Evolutionary conservation across 2,329 filamentous ascomycete genomes (phyloP).

Genomic region (Fusarium neocosmosporiellum): DNA sequence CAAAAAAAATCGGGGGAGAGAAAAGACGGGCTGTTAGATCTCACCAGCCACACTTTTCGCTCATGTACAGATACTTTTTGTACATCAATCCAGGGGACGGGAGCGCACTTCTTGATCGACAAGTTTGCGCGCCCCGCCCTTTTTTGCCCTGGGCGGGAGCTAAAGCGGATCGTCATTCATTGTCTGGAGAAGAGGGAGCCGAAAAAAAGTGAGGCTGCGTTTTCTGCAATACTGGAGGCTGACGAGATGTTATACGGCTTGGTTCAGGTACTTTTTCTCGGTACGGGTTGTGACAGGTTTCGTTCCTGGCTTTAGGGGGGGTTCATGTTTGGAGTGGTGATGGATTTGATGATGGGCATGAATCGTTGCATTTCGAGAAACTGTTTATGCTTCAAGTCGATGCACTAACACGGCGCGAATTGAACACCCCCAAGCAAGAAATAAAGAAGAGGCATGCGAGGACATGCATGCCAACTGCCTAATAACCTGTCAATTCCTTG

Average conservation of each 20-base stretch:
- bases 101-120: conserved; percentile 4
- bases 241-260: background rate
- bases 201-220: background rate
- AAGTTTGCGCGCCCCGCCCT: conserved; percentile 1
- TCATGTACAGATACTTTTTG: background rate
- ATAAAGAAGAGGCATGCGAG: background rate
- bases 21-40: conserved; percentile 20
- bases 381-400: background rate
- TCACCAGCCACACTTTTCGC: conserved; percentile 32
- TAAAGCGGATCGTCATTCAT: conserved; percentile 1
- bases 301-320: background rate
- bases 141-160: background rate
- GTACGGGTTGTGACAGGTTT: background rate
- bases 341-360: background rate
- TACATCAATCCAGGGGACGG: conserved; percentile 5
- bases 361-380: background rate
- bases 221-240: too few species aligned
- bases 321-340: background rate
- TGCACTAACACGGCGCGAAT: background rate
- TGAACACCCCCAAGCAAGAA: background rate
- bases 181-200: background rate
- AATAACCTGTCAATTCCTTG: background rate
- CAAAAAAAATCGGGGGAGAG: background rate
- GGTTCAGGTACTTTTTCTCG: background rate
- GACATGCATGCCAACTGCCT: background rate